Conservation (phyloP, 2,329 filamentous ascomycete genomes). For the Leptographium radiaticola region DNA sequence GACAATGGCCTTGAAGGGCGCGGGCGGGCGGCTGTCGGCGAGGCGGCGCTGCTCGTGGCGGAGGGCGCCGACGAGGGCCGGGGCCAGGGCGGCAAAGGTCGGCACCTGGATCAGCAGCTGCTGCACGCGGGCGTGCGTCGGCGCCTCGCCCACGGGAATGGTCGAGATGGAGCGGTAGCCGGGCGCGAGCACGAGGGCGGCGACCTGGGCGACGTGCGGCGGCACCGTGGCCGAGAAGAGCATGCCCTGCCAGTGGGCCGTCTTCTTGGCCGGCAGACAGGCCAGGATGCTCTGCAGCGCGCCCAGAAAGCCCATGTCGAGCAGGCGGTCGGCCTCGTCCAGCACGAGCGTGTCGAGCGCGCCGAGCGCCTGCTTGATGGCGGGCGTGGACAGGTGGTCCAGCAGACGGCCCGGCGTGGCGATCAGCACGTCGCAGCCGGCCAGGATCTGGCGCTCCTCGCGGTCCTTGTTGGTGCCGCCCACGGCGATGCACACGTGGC, state of each 20-base stretch:
- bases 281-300: slow-evolving; percentile 65
- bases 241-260: slow-evolving; percentile 55
- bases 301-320: slow-evolving; percentile 77
- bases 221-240: slow-evolving; percentile 79
- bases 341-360: slow-evolving; percentile 66
- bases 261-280: slow-evolving; percentile 49
- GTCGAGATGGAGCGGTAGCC: slow-evolving; percentile 74
- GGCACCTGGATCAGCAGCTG: slow-evolving; percentile 58
- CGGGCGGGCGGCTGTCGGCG: not conserved
- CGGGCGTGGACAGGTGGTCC: slow-evolving; percentile 64
- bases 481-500: slow-evolving; percentile 66
- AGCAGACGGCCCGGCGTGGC: slow-evolving; percentile 68
- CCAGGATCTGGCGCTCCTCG: slow-evolving; percentile 56
- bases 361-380: slow-evolving; percentile 51
- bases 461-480: slow-evolving; percentile 64
- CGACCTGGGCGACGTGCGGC: slow-evolving; percentile 64
- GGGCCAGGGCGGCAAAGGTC: slow-evolving; percentile 54
- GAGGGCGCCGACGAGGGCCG: slow-evolving; percentile 44
- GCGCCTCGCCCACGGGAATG: slow-evolving; percentile 59
- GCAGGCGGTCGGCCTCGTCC: slow-evolving; percentile 69
- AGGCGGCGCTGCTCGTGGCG: slow-evolving; percentile 24
- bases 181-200: slow-evolving; percentile 52
- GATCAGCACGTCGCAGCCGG: slow-evolving; percentile 67
- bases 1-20: slow-evolving; percentile 69
- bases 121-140: slow-evolving; percentile 63